Percentiles rank a stretch among this genome's conserved stretches.
phyloP scores from a whole-genome alignment of 2,329 filamentous ascomycete species.

The Trichoderma cornu-damae region DNA sequence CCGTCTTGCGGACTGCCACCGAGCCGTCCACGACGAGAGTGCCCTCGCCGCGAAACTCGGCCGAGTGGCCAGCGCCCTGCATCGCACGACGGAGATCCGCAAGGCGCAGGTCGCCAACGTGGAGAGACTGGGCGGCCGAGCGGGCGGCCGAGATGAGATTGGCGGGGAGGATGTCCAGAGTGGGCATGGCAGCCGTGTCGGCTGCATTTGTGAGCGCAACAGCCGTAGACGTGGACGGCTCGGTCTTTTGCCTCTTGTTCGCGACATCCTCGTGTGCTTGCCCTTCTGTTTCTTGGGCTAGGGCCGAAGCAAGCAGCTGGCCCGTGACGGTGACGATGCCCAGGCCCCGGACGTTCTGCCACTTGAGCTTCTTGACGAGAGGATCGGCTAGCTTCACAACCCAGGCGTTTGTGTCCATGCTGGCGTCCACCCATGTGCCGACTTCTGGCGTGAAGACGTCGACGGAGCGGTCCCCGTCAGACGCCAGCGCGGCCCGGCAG shows the following conservation, averaged over 20 bases:
- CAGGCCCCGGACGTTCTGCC: conserved; percentile 88
- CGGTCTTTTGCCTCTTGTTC: conserved; percentile 48
- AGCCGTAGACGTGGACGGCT: conserved; percentile 29
- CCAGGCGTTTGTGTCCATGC: conserved; percentile 97
- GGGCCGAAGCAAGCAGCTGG: conserved; percentile 43
- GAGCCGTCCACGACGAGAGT: conserved; percentile 82
- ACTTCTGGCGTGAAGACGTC: conserved; percentile 78
- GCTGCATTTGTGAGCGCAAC: conserved; percentile 24
- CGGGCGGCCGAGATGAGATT: conserved; percentile 66
- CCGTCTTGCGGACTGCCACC: conserved; percentile 84
- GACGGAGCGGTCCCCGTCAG: conserved; percentile 45
- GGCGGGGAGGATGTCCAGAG: conserved; percentile 50
- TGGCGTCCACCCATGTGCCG: conserved; percentile 76
- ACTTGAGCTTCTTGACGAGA: conserved; percentile 80
- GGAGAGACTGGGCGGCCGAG: conserved; percentile 77
- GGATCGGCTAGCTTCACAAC: conserved; percentile 81
- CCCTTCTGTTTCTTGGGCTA: conserved; percentile 41
- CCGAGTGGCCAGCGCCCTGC: conserved; percentile 73
- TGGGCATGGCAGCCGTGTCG: conserved; percentile 37
- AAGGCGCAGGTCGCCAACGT: conserved; percentile 87
- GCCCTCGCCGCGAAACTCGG: conserved; percentile 90
- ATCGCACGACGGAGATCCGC: conserved; percentile 83
- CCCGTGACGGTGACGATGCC: conserved; percentile 92
- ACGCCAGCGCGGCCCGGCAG: conserved; percentile 63
- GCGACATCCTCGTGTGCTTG: conserved; percentile 41